Evolutionary conservation across 2,329 filamentous ascomycete genomes (phyloP), one percentile per base, ranked within the genome.

Genomic region (Aspergillus sp.): DNA sequence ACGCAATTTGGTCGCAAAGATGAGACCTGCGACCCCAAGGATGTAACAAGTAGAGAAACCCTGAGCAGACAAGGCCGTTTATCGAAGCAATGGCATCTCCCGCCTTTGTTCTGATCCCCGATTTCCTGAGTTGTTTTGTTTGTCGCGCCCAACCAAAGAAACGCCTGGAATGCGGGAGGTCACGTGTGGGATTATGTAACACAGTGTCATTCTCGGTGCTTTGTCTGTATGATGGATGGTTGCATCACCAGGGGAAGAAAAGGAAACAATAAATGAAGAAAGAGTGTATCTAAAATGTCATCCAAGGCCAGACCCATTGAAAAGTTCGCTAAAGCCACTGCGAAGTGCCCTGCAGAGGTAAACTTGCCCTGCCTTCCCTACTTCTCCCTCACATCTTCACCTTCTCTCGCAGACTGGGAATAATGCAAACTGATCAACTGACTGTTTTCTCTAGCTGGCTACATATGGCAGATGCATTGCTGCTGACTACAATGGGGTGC

Each of bases 381-480:
- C 19, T 7, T 38, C 19, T 19, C 19, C 19, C 19, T 19, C 19
- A 19, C 19, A 19, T 19, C 19, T 19, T 19, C 19, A 19, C 19
- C 19, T 19, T 19, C 19, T 19, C 19, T 19, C 19, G 19, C 19
- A 19, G 2, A 9, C 27, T 28, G 27, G 10, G 10, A 30, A n/a
- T 11, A 4, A 38, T 28, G 7, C 19, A 19, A 38, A 33, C 28
- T 2, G 5, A 13, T 11, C 26, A 40, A 42, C 55, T 53, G 54
- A 50, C 45, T 33, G 29, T 34, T 43, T 39, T 40, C 44, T 50
- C 44, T 50, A 97, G 91, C 86, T 88, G 41, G 77, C 88, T 3
- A 74, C 80, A 9, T 98, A 97, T 61, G 93, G 91, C 53, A 90
- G 90, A 74, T 98, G 93, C 64, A 83, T 98, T 51, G 79, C 91